A percentile compares a stretch with the other conserved stretches of the same genome.
Evolutionary conservation across 2,329 filamentous ascomycete species (phyloP).

Genomic region (Xylaria sp.): DNA sequence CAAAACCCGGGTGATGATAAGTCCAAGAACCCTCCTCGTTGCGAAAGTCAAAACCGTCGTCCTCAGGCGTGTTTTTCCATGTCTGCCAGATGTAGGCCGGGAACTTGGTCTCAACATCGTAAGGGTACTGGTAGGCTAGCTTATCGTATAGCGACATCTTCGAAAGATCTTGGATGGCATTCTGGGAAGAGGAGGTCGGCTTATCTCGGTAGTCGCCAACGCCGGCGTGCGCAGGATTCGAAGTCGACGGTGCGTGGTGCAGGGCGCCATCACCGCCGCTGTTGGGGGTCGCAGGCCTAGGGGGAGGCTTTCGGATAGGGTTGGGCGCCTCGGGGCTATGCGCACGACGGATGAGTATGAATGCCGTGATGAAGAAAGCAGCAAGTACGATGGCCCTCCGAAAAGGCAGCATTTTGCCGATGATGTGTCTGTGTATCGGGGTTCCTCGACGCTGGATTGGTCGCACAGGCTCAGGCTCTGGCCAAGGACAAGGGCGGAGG

Average conservation of each 20-base stretch:
- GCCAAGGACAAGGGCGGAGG: constrained; percentile 1
- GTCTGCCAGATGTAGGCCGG: constrained; percentile 99
- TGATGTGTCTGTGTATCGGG: neutral
- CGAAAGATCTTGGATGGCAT: constrained; percentile 75
- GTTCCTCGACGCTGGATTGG: constrained; percentile 3
- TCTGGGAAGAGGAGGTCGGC: constrained; percentile 63
- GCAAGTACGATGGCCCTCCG: constrained; percentile 50
- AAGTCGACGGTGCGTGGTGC: constrained; percentile 42
- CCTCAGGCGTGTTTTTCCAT: constrained; percentile 88
- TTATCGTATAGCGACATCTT: constrained; percentile 80
- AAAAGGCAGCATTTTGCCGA: constrained; percentile 50
- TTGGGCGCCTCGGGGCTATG: constrained; percentile 46
- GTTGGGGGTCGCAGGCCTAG: constrained; percentile 41
- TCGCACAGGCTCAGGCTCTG: constrained; percentile 16
- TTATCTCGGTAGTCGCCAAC: constrained; percentile 38
- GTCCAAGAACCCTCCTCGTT: constrained; percentile 91
- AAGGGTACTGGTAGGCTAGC: constrained; percentile 92
- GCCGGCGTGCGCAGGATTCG: constrained; percentile 31
- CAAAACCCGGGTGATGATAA: constrained; percentile 85
- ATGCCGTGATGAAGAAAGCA: constrained; percentile 50
- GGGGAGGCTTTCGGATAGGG: constrained; percentile 44
- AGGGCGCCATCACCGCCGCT: constrained; percentile 30
- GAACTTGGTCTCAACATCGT: constrained; percentile 88
- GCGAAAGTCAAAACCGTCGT: constrained; percentile 81
- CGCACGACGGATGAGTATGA: constrained; percentile 50